phyloP scores from a whole-genome alignment of 352 stramenopile genomes.

The Pythium periplocum region DNA sequence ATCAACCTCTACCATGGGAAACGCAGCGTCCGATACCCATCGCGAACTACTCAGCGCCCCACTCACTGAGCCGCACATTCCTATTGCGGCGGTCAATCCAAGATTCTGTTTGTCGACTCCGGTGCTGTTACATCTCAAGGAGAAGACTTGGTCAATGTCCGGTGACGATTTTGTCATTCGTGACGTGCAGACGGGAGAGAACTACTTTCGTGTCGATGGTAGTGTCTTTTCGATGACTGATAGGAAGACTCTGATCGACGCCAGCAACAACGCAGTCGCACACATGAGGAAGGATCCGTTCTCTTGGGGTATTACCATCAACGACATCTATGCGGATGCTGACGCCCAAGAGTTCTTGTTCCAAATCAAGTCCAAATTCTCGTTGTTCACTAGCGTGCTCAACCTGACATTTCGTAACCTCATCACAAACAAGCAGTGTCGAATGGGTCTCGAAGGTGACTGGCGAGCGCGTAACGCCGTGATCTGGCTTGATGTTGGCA shows the following conservation, averaged over 20 bases:
- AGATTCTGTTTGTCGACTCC: conserved; percentile 12
- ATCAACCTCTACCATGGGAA: too few species aligned
- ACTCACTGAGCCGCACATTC: neutral
- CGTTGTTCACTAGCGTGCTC: conserved; percentile 12
- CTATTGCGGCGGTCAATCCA: conserved; percentile 13
- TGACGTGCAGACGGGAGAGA: conserved; percentile 10
- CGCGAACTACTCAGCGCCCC: neutral
- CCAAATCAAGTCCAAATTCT: conserved; percentile 17
- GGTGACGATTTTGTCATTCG: conserved; percentile 26
- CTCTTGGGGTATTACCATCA: conserved; percentile 14
- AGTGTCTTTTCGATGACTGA: conserved; percentile 12
- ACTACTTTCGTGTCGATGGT: conserved; percentile 21
- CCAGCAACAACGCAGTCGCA: conserved; percentile 12
- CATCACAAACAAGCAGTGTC: conserved; percentile 8
- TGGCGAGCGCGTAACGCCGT: conserved; percentile 17
- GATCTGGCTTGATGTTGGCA: conserved; percentile 20
- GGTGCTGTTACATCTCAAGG: conserved; percentile 21
- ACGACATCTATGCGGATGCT: conserved; percentile 12
- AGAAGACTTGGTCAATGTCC: conserved; percentile 18
- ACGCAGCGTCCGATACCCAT: too few species aligned
- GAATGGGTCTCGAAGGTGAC: conserved; percentile 16
- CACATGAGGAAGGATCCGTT: conserved; percentile 18
- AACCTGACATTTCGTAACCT: conserved; percentile 18
- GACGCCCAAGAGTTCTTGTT: conserved; percentile 8
- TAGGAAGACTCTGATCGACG: conserved; percentile 23